phyloP scores from a whole-genome alignment of 352 stramenopile genomes.

The Phytophthora pseudosyringae region DNA sequence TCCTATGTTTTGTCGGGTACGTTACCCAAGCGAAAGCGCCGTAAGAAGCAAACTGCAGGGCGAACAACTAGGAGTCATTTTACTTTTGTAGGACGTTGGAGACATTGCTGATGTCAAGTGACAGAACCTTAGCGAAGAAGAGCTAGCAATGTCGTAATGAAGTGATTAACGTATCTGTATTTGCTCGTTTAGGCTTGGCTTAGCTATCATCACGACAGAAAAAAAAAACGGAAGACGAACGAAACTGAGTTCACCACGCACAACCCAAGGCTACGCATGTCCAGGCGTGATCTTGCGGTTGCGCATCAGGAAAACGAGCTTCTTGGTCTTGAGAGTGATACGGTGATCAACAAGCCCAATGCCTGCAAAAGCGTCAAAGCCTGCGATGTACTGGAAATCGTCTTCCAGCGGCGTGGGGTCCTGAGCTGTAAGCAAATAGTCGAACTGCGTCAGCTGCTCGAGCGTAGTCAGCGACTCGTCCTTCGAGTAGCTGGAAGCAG shows the following conservation, averaged over 20 bases:
- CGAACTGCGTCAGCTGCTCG: conserved; percentile 53
- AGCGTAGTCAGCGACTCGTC: conserved; percentile 63
- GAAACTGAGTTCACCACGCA: too few relatives aligned
- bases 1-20: conserved; percentile 56
- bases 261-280: neutral
- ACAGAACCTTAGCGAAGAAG: too few relatives aligned
- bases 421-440: conserved; percentile 71
- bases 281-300: conserved; percentile 36
- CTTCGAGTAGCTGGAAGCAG: conserved; percentile 74
- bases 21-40: conserved; percentile 44
- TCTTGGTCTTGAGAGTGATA: conserved; percentile 57
- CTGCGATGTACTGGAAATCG: conserved; percentile 56
- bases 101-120: neutral
- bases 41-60: neutral
- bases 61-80: neutral
- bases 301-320: conserved; percentile 61
- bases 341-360: conserved; percentile 42
- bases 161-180: too few relatives aligned
- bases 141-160: too few relatives aligned
- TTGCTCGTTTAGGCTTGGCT: too few relatives aligned
- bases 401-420: conserved; percentile 38
- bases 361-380: conserved; percentile 57
- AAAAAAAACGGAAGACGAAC: too few relatives aligned
- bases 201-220: too few relatives aligned
- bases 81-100: neutral